A percentile compares a stretch with the other conserved stretches of the same genome.
Conservation (phyloP, 2,329 filamentous ascomycete species). For the Juglanconis juglandina region DNA sequence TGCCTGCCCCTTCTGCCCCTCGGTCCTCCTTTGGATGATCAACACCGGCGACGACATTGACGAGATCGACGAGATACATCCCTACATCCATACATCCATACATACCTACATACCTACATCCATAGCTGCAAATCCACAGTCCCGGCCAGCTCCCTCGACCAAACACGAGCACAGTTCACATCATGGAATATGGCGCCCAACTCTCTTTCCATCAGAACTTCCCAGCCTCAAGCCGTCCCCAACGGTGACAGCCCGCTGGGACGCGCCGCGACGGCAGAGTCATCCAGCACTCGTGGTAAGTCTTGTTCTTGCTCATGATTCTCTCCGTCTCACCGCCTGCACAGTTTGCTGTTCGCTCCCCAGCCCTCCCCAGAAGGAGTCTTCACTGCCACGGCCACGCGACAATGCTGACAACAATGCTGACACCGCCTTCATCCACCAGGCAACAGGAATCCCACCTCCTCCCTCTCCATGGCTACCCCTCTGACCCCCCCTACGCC, state of each 20-base stretch:
- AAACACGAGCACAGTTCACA: neutral
- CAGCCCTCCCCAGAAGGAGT: neutral
- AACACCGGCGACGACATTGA: neutral
- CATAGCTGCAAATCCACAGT: too few relatives aligned
- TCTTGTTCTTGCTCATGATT: too few relatives aligned
- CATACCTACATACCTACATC: too few relatives aligned
- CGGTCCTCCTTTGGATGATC: neutral
- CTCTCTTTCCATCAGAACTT: slow-evolving; percentile 18
- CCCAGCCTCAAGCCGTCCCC: slow-evolving; percentile 13
- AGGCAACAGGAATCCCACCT: slow-evolving; percentile 9
- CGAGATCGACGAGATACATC: neutral
- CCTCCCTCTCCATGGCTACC: slow-evolving; percentile 4
- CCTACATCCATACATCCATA: too few relatives aligned
- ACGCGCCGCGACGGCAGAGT: neutral
- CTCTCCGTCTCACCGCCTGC: neutral
- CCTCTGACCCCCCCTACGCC: slow-evolving; percentile 6
- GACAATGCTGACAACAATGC: neutral
- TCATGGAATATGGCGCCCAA: slow-evolving; percentile 22
- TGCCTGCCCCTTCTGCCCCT: neutral
- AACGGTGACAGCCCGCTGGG: neutral
- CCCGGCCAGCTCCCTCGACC: neutral
- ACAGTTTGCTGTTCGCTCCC: neutral
- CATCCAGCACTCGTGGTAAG: slow-evolving; percentile 11
- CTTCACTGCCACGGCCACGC: neutral
- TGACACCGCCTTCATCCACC: slow-evolving; percentile 2